Percentiles rank a stretch among this genome's conserved stretches.
phyloP scores from a whole-genome alignment of 2,329 filamentous ascomycete species.

The Fusarium redolens region DNA sequence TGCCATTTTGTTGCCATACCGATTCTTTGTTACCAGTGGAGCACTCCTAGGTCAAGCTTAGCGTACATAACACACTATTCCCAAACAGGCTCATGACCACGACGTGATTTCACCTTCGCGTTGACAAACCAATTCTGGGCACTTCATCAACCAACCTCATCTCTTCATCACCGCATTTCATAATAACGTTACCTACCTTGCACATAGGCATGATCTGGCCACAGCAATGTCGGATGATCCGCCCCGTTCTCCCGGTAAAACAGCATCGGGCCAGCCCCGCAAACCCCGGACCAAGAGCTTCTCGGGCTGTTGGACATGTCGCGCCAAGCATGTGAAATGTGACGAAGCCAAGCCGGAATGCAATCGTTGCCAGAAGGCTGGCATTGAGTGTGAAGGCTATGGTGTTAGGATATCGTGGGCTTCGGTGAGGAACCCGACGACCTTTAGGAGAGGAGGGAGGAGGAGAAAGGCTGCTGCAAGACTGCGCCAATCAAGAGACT shows the following conservation, averaged over 20 bases:
- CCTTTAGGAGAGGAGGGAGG: conserved; percentile 19
- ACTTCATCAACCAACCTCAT: not conserved
- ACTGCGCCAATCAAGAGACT: not conserved
- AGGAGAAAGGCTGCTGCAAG: conserved; percentile 9
- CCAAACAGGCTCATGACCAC: not conserved
- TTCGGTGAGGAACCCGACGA: conserved; percentile 39
- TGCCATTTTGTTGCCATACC: not conserved
- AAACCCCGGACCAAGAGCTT: conserved; percentile 44
- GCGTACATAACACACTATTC: not conserved
- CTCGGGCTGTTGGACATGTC: conserved; percentile 44
- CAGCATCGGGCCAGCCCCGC: conserved; percentile 27
- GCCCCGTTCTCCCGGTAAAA: conserved; percentile 1
- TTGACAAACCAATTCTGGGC: not conserved
- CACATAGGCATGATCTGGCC: not conserved
- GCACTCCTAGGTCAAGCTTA: not conserved
- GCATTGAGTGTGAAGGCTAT: conserved; percentile 39
- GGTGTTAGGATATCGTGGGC: conserved; percentile 41
- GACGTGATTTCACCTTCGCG: conserved; percentile 8
- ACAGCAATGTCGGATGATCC: conserved; percentile 25
- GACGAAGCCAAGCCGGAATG: conserved; percentile 38
- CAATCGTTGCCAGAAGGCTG: conserved; percentile 34
- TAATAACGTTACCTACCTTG: not conserved
- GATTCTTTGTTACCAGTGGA: not conserved
- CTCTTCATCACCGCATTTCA: not conserved
- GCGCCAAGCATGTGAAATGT: conserved; percentile 43